Evolutionary conservation across 1,284 basidiomycete genomes (phyloP).

Genomic region (Meira miltonrushii): DNA sequence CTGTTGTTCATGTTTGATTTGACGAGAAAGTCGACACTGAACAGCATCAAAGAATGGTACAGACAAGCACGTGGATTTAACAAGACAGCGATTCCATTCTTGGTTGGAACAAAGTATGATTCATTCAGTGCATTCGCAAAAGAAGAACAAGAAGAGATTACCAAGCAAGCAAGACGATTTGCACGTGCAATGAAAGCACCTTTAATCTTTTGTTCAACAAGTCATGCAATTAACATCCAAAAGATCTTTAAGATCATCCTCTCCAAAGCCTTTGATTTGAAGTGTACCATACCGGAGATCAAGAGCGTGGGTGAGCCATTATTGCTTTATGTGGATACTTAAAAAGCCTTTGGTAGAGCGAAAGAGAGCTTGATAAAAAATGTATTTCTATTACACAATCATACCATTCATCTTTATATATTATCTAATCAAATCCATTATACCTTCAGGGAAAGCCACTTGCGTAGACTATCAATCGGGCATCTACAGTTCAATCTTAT

Average conservation of each 20-base stretch:
- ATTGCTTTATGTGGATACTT: constrained; percentile 28
- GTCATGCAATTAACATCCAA: constrained; percentile 95
- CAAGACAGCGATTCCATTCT: constrained; percentile 56
- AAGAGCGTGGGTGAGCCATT: constrained; percentile 36
- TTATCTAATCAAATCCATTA: no score
- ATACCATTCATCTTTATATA: no score
- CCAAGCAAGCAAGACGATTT: constrained; percentile 87
- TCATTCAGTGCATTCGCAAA: constrained; percentile 88
- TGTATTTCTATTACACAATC: no score
- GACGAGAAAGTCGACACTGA: constrained; percentile 89
- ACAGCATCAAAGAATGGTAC: constrained; percentile 99
- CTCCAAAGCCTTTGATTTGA: constrained; percentile 41
- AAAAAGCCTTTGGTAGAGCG: no score
- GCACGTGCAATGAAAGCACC: constrained; percentile 97
- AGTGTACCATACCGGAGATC: constrained; percentile 45
- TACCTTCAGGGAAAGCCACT: no score
- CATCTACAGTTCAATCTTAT: no score
- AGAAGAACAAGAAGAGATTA: constrained; percentile 98
- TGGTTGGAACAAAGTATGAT: constrained; percentile 97
- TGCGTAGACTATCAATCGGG: no score
- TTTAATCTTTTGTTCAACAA: constrained; percentile 94
- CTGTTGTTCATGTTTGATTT: constrained; percentile 99
- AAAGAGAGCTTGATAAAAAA: no score
- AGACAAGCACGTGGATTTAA: constrained; percentile 96
- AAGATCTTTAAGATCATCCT: constrained; percentile 59